Conservation (phyloP, 768 basidiomycete genomes). For the Aureoboletus auriporus region DNA sequence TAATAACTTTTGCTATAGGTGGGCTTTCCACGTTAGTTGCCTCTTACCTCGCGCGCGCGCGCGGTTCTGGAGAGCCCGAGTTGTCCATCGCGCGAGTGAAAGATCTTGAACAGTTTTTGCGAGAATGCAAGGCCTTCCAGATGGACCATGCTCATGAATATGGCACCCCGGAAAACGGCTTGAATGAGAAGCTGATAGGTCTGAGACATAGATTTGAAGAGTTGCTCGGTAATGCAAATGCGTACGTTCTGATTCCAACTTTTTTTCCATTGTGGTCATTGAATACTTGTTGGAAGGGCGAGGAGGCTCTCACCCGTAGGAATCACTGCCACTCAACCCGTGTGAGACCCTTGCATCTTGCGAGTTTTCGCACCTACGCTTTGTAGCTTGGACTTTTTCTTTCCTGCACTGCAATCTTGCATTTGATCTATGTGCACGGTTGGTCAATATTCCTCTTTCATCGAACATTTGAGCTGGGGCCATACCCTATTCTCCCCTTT, state of each 20-base stretch:
- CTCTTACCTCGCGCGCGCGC: slow-evolving; percentile 65
- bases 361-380: too few relatives aligned
- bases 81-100: slow-evolving; percentile 50
- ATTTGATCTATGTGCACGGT: too few relatives aligned
- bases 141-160: slow-evolving; percentile 51
- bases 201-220: slow-evolving; percentile 28
- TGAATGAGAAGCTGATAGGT: slow-evolving; percentile 4
- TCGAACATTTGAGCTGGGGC: too few relatives aligned
- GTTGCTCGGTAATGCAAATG: slow-evolving; percentile 22
- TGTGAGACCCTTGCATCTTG: too few relatives aligned
- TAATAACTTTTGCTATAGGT: slow-evolving; percentile 32
- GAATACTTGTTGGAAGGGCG: slow-evolving; percentile 11
- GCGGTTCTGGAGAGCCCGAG: slow-evolving; percentile 71
- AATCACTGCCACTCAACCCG: neutral
- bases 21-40: slow-evolving; percentile 64
- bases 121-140: slow-evolving; percentile 54
- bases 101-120: slow-evolving; percentile 64
- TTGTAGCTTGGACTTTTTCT: too few relatives aligned
- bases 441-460: too few relatives aligned
- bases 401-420: too few relatives aligned
- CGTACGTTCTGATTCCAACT: slow-evolving; percentile 11
- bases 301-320: slow-evolving; percentile 19
- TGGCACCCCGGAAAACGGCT: slow-evolving; percentile 1
- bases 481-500: too few relatives aligned
- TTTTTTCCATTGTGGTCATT: neutral